Evolutionary conservation across 2,329 filamentous ascomycete species (phyloP), one percentile per base, ranked within the genome.

Genomic region (Thermoascus crustaceus): DNA sequence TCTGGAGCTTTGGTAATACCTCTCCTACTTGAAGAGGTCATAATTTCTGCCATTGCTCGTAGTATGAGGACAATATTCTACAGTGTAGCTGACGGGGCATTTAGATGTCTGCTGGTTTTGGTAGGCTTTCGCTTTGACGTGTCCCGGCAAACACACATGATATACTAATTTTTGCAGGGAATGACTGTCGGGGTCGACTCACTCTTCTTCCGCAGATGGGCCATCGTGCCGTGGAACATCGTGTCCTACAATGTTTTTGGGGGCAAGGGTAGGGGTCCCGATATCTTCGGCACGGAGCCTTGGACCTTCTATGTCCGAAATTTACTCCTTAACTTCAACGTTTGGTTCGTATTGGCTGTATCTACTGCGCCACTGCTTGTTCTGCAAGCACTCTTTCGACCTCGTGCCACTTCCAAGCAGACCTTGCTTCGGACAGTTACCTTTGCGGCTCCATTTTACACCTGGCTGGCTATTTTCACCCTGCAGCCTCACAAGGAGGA

Each of bases 241-340:
- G 80, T 98, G 52, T 76, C 82, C 45, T 98, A 98, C 72, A 98
- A 98, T 57, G 77, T 98, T 27, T 89, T 98, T 55, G 83, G 84
- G 5, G 78, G 78, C 5, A 74, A 76, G 0, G 84, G 80, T 20
- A 73, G 71, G 54, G 91, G 89, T 0, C 91, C 91, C 0, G 76
- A 94, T 37, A 83, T 98, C 22, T 98, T 95, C 52, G 91, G 91
- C 29, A 93, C 85, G 1, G 91, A 98, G 61, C 85, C 89, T 1
- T 96, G 89, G 91, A 82, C 88, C 35, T 98, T 95, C 57, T 98
- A 98, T 61, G 71, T 94, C 49, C 83, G 85, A 49, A 98, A 98
- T 51, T 67, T 98, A 27, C 66, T 82, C 10, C 71, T 98, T 39
- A 98, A 98, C 66, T 98, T 96, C 70, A 94, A 96, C 55, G 63